Conservation (phyloP, 2,329 filamentous ascomycete species). For the Nemania bipapillata region DNA sequence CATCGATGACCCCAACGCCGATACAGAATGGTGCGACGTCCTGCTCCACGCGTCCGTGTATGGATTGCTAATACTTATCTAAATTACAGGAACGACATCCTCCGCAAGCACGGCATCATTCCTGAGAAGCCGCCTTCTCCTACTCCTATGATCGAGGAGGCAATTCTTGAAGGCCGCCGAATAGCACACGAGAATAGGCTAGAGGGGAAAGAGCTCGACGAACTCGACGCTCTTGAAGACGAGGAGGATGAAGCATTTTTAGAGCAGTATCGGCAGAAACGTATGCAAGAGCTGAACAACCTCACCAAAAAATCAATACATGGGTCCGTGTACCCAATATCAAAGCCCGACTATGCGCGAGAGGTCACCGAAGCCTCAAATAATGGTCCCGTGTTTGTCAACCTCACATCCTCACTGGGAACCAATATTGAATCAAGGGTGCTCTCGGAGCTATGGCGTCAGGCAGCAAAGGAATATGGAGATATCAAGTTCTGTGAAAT, state of each 20-base stretch:
- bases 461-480: conserved; percentile 84
- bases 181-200: conserved; percentile 91
- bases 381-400: conserved; percentile 75
- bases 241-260: conserved; percentile 94
- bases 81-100: conserved; percentile 88
- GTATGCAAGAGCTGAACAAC: conserved; percentile 81
- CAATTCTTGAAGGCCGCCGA: conserved; percentile 81
- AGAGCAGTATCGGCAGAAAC: conserved; percentile 86
- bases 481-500: conserved; percentile 99
- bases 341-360: conserved; percentile 90
- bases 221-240: conserved; percentile 92
- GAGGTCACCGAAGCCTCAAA: conserved; percentile 92
- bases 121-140: conserved; percentile 97
- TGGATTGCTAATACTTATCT: conserved; percentile 25
- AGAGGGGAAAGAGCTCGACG: conserved; percentile 93
- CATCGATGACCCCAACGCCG: conserved; percentile 93
- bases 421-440: conserved; percentile 87
- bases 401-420: conserved; percentile 80
- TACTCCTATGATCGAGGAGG: conserved; percentile 95
- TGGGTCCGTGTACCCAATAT: conserved; percentile 90
- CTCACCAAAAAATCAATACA: conserved; percentile 82
- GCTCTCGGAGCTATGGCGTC: conserved; percentile 84
- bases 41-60: conserved; percentile 27
- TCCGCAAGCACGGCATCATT: conserved; percentile 94
- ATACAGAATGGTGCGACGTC: conserved; percentile 86